These are phyloP conservation scores for Omphalotus guepiniiformis DNA, from an alignment of 768 basidiomycete genomes.

Conservation along the genomic window DNA sequence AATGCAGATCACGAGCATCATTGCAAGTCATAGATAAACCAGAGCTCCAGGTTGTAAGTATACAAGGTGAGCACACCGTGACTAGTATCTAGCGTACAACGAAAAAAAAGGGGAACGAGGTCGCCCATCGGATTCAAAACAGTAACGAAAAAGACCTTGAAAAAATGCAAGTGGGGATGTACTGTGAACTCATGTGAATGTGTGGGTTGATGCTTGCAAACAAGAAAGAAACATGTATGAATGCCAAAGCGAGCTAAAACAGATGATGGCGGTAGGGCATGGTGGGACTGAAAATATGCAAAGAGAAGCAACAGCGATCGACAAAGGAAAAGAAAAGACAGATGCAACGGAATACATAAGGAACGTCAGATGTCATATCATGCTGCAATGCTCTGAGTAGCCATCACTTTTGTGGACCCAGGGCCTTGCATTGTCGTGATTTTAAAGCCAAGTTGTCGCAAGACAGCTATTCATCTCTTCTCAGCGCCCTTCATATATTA, in stretches of 20 bases:
- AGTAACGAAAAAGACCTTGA: too few relatives aligned
- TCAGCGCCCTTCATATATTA: not conserved
- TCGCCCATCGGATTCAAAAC: too few relatives aligned
- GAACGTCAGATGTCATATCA: slow-evolving; percentile 22
- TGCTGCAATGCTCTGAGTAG: slow-evolving; percentile 28
- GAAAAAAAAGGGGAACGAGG: too few relatives aligned
- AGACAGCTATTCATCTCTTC: slow-evolving; percentile 36
- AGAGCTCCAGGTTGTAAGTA: too few relatives aligned
- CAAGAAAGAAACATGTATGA: too few relatives aligned
- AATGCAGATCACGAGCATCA: too few relatives aligned
- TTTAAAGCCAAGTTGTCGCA: slow-evolving; percentile 90
- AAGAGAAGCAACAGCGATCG: slow-evolving; percentile 3
- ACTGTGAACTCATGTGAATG: too few relatives aligned
- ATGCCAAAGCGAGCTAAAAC: too few relatives aligned
- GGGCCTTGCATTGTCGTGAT: slow-evolving; percentile 66
- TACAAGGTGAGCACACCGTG: too few relatives aligned
- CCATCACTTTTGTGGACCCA: slow-evolving; percentile 48
- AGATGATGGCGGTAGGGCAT: slow-evolving; percentile 10
- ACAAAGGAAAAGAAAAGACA: slow-evolving; percentile 9
- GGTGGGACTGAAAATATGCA: slow-evolving; percentile 8
- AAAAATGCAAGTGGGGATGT: too few relatives aligned
- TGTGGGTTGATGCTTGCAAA: slow-evolving; percentile 12
- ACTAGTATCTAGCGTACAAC: too few relatives aligned
- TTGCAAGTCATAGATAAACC: too few relatives aligned
- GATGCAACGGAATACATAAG: slow-evolving; percentile 7